Conservation (phyloP, 805 yeast species). For the Saturnispora besseyi region DNA sequence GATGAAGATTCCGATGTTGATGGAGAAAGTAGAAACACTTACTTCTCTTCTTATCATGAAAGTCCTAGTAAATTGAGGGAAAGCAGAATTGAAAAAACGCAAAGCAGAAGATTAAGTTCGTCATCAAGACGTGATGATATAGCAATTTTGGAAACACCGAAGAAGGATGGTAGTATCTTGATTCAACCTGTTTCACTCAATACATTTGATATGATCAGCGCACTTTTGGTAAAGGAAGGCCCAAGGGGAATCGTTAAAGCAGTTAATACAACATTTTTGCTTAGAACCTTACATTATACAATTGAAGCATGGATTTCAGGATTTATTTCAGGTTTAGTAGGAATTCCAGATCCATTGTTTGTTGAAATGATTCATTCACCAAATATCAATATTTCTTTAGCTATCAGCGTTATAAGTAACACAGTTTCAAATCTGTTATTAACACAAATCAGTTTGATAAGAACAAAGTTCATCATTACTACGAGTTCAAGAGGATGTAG, state of each 20-base stretch:
- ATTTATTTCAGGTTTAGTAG: conserved; percentile 67
- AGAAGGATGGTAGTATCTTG: conserved; percentile 3
- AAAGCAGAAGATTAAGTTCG: conserved; percentile 12
- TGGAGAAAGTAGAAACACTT: conserved; percentile 12
- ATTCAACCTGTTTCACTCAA: conserved; percentile 51
- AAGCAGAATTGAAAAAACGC: conserved; percentile 25
- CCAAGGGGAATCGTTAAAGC: conserved; percentile 66
- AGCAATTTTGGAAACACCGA: background rate
- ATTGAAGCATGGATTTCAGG: conserved; percentile 91
- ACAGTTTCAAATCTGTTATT: conserved; percentile 63
- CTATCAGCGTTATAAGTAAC: conserved; percentile 61
- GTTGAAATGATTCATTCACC: conserved; percentile 75
- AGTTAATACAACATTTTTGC: conserved; percentile 68
- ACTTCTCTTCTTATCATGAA: conserved; percentile 20
- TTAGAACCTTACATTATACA: conserved; percentile 64
- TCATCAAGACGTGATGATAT: conserved; percentile 1
- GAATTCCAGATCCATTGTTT: conserved; percentile 83
- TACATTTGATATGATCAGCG: conserved; percentile 56
- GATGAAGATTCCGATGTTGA: conserved; percentile 24
- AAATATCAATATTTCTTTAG: conserved; percentile 60
- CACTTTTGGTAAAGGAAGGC: conserved; percentile 61
- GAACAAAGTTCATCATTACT: conserved; percentile 66
- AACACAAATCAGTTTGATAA: conserved; percentile 74
- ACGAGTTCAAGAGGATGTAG: conserved; percentile 37
- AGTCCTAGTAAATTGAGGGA: conserved; percentile 18